A percentile compares a stretch with the other conserved stretches of the same genome.
Evolutionary conservation across 192 early-diverging fungal species (phyloP).

Genomic region (Phycomyces nitens): DNA sequence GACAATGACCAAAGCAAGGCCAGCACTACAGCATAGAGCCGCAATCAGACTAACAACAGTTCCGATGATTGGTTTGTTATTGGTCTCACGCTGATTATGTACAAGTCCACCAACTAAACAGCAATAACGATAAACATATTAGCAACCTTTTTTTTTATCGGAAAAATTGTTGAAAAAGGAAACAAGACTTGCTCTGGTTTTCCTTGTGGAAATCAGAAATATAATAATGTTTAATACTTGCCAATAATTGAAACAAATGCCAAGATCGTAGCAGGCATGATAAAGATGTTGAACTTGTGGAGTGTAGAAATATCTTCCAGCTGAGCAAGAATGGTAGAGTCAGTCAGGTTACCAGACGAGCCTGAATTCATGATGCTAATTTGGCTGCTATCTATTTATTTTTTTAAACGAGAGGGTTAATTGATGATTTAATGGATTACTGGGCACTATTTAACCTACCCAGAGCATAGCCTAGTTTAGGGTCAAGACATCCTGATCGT

Average conservation of each 20-base stretch:
- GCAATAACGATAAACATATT: neutral
- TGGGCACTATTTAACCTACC: slow-evolving; percentile 8
- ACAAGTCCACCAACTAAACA: neutral
- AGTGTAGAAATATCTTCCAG: neutral
- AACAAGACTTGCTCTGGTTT: neutral
- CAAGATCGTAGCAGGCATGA: slow-evolving; percentile 14
- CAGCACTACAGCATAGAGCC: slow-evolving; percentile 6
- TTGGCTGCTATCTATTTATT: no score
- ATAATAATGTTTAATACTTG: neutral
- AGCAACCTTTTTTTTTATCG: neutral
- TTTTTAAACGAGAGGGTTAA: no score
- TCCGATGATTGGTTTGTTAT: slow-evolving; percentile 11
- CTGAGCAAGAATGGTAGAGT: neutral
- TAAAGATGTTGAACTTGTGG: slow-evolving; percentile 2
- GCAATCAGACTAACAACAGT: slow-evolving; percentile 9
- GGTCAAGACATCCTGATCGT: neutral
- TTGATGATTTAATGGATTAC: no score
- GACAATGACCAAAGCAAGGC: slow-evolving; percentile 10
- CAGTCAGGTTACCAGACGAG: no score
- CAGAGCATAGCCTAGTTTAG: neutral
- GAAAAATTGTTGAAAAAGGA: neutral
- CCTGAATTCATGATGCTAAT: no score
- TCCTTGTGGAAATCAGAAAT: no score
- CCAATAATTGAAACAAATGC: slow-evolving; percentile 11
- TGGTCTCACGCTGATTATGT: slow-evolving; percentile 6